These are phyloP conservation scores for Gracilaria gracilis DNA, from an alignment of 23 red algal genomes.

Conservation along the genomic window DNA sequence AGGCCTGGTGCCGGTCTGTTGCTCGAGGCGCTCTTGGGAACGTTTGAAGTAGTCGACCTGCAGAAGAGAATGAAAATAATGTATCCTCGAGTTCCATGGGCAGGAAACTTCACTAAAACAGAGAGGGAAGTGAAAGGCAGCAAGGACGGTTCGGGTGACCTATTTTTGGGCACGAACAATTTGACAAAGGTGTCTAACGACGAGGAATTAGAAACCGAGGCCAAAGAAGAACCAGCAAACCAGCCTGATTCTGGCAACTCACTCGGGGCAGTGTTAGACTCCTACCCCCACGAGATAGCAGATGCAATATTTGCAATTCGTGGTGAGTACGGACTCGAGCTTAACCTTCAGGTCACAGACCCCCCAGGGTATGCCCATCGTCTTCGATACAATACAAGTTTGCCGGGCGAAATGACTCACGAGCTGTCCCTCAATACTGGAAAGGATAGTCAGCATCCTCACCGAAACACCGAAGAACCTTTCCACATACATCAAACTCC, in stretches of 20 bases:
- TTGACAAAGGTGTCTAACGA: neutral
- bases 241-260: neutral
- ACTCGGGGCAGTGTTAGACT: constrained; percentile 24
- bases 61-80: constrained; percentile 68
- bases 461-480: constrained; percentile 6
- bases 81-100: constrained; percentile 75
- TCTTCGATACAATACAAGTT: neutral
- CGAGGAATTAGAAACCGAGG: neutral
- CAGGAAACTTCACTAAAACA: neutral
- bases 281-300: constrained; percentile 62
- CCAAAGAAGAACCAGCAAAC: neutral
- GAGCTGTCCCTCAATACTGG: neutral
- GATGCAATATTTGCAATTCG: constrained; percentile 68
- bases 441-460: constrained; percentile 11
- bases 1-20: constrained; percentile 64
- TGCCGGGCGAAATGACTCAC: no score
- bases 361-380: neutral
- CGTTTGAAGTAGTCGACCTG: constrained; percentile 71
- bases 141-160: neutral
- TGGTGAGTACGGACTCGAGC: constrained; percentile 54
- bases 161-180: neutral
- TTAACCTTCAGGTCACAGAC: neutral
- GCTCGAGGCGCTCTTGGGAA: constrained; percentile 73
- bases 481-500: constrained; percentile 32
- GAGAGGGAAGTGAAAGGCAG: neutral